Evolutionary conservation across 768 basidiomycete species (phyloP), one percentile per base, ranked within the genome.

Genomic region (Leccinum boreale): DNA sequence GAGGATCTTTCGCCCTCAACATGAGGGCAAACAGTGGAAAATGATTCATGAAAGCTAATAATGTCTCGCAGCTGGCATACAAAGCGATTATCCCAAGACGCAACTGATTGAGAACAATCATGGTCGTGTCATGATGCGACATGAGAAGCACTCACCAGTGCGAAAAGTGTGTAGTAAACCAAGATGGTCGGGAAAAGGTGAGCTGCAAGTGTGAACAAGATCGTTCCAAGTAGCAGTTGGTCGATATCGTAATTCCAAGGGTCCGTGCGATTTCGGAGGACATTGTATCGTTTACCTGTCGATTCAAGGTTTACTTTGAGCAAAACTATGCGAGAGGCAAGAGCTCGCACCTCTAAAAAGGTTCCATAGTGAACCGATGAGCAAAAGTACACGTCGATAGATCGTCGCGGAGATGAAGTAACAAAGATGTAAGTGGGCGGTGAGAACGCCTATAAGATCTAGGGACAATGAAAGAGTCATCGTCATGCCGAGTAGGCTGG

Each of bases 171-270:
- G 62, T 97, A 93, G 71, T 97, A 99, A 0, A 87, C 89, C 31
- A 91, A 65, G 4, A 95, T 83, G 0, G 96, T 98, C 2, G 96
- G 90, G 65, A 90, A 83, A 12, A 94, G 74, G 69, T 95, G 90
- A 8, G 88, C 82, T 12, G 92, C 73, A 17, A 93, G 78, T 0
- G 92, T 90, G 76, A 94, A 92, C 52, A 95, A 75, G 55, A 93
- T 86, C 0, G 97, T 95, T 5, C 96, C 96, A 35, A 98, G 88
- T n/a, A 98, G 78, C 2, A 98, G 81, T 68, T 98, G 94, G 70
- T 98, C 96, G 26, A 94, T 79, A 53, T 94, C 91, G 65, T 97
- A 98, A 56, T 87, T 83, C 84, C 91, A 94, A 0, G 88, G 82
- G 66, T 98, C 97, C 4, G 86, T 87, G n/a, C 95, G 85, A 53